Base-by-base conservation (phyloP, 2,329 filamentous ascomycete species). In the Chalara sp. region DNA sequence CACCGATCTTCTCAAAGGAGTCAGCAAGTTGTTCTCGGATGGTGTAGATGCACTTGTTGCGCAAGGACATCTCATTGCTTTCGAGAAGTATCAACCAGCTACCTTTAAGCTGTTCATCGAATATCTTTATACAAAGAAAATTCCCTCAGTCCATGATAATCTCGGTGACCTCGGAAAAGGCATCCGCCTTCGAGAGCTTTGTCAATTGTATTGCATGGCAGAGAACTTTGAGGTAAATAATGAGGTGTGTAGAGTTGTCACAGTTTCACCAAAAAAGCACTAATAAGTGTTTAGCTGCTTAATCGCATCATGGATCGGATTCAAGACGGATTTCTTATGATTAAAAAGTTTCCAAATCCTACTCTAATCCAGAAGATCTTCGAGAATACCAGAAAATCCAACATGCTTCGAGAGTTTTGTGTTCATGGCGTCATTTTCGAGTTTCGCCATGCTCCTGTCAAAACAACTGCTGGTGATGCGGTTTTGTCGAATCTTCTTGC, bases 271-370 rank as follows among this genome's bases (percentile, higher is more conserved):
- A 45, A 2, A 8, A 31, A 6, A 31, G 35, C 4, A 42, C 60
- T 5, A 37, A 37, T n/a, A 37, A 37, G 8, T 37, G 21, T n/a
- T 37, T 37, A 37, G 35, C 8, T 37, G n/a, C 41, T 46, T 13
- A 62, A 63, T 40, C 53, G 53, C 32, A 50, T 56, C 1, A 61
- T 63, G 51, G 61, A 63, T 8, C 40, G 39, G 2, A 57, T 63
- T 21, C 61, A 62, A 39, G 58, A 62, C 47, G 58, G 54, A 5
- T 60, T 60, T 37, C 29, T 42, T 6, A 33, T 55, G 6, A 41
- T 55, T 2, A 40, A 50, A 2, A 53, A 41, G 10, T 40, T 60
- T 6, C 56, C 60, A 11, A 39, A 53, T 1, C 12, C 37, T 5
- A 29, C 28, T 10, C 21, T 61, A 1, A 46, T 56, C n/a, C 43